Conservation (phyloP, 2,329 filamentous ascomycete genomes). For the Colletotrichum chrysophilum region DNA sequence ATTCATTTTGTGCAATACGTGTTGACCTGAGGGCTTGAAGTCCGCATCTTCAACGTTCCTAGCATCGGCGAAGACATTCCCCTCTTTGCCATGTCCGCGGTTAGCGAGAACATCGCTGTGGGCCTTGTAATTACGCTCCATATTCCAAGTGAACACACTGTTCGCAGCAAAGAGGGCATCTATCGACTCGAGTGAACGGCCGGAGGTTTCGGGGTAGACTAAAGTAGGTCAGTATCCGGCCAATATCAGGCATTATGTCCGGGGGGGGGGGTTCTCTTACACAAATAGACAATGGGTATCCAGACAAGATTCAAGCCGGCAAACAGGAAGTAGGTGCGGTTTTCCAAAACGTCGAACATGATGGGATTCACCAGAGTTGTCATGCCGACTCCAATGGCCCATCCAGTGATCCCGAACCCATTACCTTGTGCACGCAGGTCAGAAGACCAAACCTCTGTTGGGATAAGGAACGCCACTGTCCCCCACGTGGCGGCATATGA, state of each 20-base stretch:
- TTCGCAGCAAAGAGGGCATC: conserved; percentile 53
- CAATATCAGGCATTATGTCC: too few species aligned
- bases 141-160: conserved; percentile 48
- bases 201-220: too few species aligned
- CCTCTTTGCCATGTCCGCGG: not conserved
- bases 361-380: conserved; percentile 58
- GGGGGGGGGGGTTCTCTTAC: too few species aligned
- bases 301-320: not conserved
- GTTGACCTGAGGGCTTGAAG: too few species aligned
- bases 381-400: conserved; percentile 62
- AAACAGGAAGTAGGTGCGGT: not conserved
- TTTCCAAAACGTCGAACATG: conserved; percentile 49
- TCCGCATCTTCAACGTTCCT: too few species aligned
- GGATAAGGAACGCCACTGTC: conserved; percentile 53
- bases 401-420: conserved; percentile 63
- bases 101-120: conserved; percentile 32
- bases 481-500: conserved; percentile 57
- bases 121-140: conserved; percentile 44
- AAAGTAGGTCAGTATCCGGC: too few species aligned
- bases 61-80: too few species aligned
- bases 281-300: not conserved
- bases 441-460: conserved; percentile 62
- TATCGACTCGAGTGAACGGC: conserved; percentile 55
- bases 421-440: conserved; percentile 64
- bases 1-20: too few species aligned